phyloP scores from a whole-genome alignment of 129 eudicot genomes.

The Centella asiatica region DNA sequence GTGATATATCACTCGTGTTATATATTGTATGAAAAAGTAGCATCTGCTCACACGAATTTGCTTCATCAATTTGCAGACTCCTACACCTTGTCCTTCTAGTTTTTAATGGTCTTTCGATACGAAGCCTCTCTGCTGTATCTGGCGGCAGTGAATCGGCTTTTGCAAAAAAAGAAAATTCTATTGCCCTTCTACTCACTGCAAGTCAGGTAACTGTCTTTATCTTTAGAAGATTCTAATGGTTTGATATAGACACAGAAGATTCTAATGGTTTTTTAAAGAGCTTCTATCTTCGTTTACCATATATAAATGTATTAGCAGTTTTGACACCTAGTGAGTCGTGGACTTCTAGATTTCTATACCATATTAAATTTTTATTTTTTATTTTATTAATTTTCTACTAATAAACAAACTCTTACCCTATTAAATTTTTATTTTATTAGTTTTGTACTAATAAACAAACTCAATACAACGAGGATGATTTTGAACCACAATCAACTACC shows the following conservation, averaged over 20 bases:
- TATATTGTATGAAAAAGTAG: not conserved
- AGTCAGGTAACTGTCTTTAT: slow-evolving; percentile 58
- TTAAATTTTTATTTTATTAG: too few relatives aligned
- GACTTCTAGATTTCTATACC: too few relatives aligned
- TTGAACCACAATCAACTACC: too few relatives aligned
- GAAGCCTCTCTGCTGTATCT: slow-evolving; percentile 43
- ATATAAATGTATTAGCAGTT: too few relatives aligned
- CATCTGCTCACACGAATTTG: slow-evolving; percentile 18
- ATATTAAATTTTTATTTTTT: too few relatives aligned
- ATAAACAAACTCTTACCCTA: too few relatives aligned
- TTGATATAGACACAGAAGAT: not conserved
- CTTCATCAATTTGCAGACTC: slow-evolving; percentile 36
- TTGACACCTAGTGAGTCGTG: too few relatives aligned
- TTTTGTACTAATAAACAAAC: too few relatives aligned
- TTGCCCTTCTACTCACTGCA: slow-evolving; percentile 68
- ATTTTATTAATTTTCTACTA: too few relatives aligned
- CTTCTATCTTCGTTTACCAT: too few relatives aligned
- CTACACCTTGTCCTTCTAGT: slow-evolving; percentile 56
- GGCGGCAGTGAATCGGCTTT: slow-evolving; percentile 72
- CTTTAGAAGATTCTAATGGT: not conserved
- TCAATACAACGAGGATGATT: too few relatives aligned
- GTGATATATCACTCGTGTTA: not conserved
- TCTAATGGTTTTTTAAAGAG: too few relatives aligned
- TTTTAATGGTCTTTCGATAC: slow-evolving; percentile 54
- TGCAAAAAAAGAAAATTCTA: slow-evolving; percentile 48